Evolutionary conservation across 2,329 filamentous ascomycete genomes (phyloP), one percentile per base, ranked within the genome.

Genomic region (Talaromyces sp.): DNA sequence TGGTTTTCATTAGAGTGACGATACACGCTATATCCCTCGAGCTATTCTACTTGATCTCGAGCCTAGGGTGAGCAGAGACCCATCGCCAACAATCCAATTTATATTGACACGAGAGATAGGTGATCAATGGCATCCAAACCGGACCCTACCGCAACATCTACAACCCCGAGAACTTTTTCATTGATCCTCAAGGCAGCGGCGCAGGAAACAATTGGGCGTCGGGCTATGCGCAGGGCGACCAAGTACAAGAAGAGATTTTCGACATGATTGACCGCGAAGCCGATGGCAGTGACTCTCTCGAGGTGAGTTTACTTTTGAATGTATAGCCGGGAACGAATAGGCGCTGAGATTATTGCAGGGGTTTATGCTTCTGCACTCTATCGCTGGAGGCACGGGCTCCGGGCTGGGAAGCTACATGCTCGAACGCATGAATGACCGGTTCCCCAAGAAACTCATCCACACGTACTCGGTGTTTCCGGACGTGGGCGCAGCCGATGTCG

Each of bases 191-290:
- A 77, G 94, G 94, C 61, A 87, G 91, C 59, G 94, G 94, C 52
- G 94, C 94, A 7, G 94, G 92, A 52, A 99, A 99, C 77, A 99
- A 97, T 75, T 99, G 94, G 94, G 94, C 92, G 63, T 90, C 94
- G 70, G 94, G 94, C 53, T 99, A 99, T 77, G 88, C 94, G 66
- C 92, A 91, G 58, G 94, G 92, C 67, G 92, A 97, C 74, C 82
- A 84, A 51, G 91, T 99, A 21, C 91, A 93, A 68, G 94, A 99
- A 75, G 94, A 99, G 74, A 91, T 99, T 59, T 91, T 99, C 83
- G 95, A 99, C 74, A 99, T 99, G 92, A 96, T 99, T 70, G 94
- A 99, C 73, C 89, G 94, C 62, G 94, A 99, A 75, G 94, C 95
- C 17, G 94, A 99, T 75, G 95, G 95, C 32, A 97, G 93, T 73